phyloP scores from a whole-genome alignment of 768 basidiomycete genomes.

The Sarcodon sp. region DNA sequence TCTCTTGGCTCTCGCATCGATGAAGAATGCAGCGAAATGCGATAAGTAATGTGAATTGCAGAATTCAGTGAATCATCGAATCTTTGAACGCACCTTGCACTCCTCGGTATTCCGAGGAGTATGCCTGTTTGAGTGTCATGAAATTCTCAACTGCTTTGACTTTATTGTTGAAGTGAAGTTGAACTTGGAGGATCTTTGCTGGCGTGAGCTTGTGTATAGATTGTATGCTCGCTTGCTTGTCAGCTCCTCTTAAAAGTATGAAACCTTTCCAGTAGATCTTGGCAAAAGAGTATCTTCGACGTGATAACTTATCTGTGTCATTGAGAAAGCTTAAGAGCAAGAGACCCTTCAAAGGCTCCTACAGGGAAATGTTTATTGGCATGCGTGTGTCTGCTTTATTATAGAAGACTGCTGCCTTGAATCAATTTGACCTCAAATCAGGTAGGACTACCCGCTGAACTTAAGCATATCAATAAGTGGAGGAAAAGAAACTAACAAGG shows the following conservation, averaged over 20 bases:
- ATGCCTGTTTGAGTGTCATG: conserved; percentile 71
- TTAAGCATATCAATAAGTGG: conserved; percentile 86
- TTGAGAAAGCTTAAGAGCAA: too few species aligned
- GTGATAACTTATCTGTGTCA: too few species aligned
- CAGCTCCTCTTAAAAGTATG: conserved; percentile 34
- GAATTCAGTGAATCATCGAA: conserved; percentile 76
- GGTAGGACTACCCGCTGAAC: conserved; percentile 77
- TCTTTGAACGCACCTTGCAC: conserved; percentile 77
- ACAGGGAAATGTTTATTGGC: too few species aligned
- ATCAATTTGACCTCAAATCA: conserved; percentile 74
- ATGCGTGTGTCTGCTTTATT: too few species aligned
- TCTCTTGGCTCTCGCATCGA: conserved; percentile 65
- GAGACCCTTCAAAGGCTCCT: too few species aligned
- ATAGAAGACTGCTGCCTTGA: too few species aligned
- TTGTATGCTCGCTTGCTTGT: not conserved
- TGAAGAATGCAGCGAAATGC: conserved; percentile 74
- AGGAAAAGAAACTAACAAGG: conserved; percentile 89
- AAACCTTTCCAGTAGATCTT: conserved; percentile 19
- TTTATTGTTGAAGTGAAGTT: conserved; percentile 21
- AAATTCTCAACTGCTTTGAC: conserved; percentile 31
- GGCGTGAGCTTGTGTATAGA: conserved; percentile 10
- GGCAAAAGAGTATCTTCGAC: conserved; percentile 13
- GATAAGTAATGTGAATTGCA: conserved; percentile 79
- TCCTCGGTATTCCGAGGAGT: conserved; percentile 62
- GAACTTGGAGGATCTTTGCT: conserved; percentile 26